Evolutionary conservation across 1,139 yeast species (phyloP).

Genomic region (Candida sojae): DNA sequence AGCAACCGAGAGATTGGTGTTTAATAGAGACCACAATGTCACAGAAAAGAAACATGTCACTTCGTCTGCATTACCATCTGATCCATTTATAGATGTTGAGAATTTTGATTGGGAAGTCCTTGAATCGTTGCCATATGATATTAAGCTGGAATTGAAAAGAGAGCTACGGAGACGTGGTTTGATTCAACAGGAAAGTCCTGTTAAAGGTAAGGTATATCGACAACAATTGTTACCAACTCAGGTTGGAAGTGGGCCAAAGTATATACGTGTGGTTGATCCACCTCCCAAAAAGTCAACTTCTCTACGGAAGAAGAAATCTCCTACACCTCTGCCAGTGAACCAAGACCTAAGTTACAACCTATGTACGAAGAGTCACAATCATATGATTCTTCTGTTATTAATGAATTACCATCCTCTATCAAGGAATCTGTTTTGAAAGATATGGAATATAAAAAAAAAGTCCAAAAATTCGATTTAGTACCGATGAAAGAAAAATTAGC

Average conservation of each 20-base stretch:
- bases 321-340: constrained; percentile 5
- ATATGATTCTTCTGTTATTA: constrained; percentile 43
- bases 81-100: constrained; percentile 8
- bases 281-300: constrained; percentile 21
- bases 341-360: constrained; percentile 8
- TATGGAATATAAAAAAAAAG: constrained; percentile 29
- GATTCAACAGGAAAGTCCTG: constrained; percentile 17
- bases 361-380: constrained; percentile 19
- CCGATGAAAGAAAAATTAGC: constrained; percentile 34
- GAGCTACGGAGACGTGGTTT: constrained; percentile 46
- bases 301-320: constrained; percentile 9
- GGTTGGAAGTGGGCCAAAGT: constrained; percentile 31
- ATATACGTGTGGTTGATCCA: constrained; percentile 37
- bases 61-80: neutral
- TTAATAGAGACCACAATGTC: constrained; percentile 1
- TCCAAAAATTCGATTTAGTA: constrained; percentile 27
- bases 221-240: constrained; percentile 46
- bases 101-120: constrained; percentile 58
- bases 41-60: neutral
- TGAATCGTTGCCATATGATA: constrained; percentile 52
- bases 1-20: constrained; percentile 7
- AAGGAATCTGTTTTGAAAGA: constrained; percentile 44
- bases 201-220: constrained; percentile 28
- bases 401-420: constrained; percentile 50
- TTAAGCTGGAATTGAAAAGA: constrained; percentile 47